Base-by-base conservation (phyloP, 2,329 filamentous ascomycete species). In the Aureobasidium sp. region DNA sequence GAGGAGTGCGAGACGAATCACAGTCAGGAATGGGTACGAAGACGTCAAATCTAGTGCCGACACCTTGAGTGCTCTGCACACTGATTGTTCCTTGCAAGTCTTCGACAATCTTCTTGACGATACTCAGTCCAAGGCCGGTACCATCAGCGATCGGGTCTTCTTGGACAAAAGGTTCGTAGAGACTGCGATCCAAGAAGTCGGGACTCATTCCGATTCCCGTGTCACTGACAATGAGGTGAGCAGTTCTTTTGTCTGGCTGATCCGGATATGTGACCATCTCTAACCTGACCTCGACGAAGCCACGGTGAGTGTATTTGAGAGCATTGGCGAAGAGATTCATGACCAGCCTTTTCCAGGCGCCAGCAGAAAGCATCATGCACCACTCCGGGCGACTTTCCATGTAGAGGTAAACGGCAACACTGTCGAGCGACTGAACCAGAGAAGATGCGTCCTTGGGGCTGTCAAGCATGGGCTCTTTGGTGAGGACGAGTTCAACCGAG, bases 291-390 rank as follows among this genome's bases (percentile, higher is more conserved):
- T 61, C 58, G 40, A 75, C 69, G 27, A 62, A 66, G 0, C 72
- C 71, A 7, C 62, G 55, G 1, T 60, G 45, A 0, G 70, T 74
- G 54, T 75, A 74, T 55, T 76, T 76, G 12, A 76, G 59, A 1
- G 72, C 65, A 59, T 76, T 76, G 2, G 73, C 72, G 14, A 73
- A 68, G 1, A 57, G 50, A 53, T 76, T 76, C 66, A 73, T 74
- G 22, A 75, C 58, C 5, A 76, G 64, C 6, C 73, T 63, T 5
- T 70, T 67, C 62, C 72, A 71, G 1, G 71, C 55, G 4, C 55
- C 55, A 22, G 40, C 50, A 12, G 10, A 25, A 6, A 53, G 19
- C 30, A 27, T 38, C 30, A 38, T 45, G 24, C 39, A 45, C 50
- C 50, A 53, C 10, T 44, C 50, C 22, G 50, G n/a, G 16, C 40